A percentile compares a stretch with the other conserved stretches of the same genome.
Evolutionary conservation across 306 rosid species (phyloP).

Genomic region (Hippophae rhamnoides): DNA sequence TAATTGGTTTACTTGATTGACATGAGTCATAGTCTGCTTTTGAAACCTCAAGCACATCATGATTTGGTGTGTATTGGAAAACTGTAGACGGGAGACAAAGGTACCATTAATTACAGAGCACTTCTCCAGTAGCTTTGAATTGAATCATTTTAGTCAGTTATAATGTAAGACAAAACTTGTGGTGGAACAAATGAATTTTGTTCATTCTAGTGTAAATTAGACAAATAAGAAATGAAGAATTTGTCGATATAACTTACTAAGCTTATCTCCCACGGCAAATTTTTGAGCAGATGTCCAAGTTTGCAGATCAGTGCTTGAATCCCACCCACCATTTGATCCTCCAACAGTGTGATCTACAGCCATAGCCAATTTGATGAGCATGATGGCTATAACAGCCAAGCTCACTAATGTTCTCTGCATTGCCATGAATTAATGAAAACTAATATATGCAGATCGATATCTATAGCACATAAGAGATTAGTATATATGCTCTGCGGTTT

Average conservation of each 20-base stretch:
- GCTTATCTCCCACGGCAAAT: conserved; percentile 57
- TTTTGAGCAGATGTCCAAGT: conserved; percentile 51
- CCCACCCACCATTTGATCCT: conserved; percentile 67
- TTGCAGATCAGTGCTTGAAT: conserved; percentile 37
- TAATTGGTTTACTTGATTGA: conserved; percentile 36
- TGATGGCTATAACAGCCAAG: conserved; percentile 20
- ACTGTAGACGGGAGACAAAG: conserved; percentile 25
- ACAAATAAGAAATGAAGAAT: too few relatives aligned
- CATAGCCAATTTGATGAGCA: conserved; percentile 36
- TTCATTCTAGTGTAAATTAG: too few relatives aligned
- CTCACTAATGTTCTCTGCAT: conserved; percentile 28
- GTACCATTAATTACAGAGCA: too few relatives aligned
- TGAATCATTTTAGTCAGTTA: too few relatives aligned
- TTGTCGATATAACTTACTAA: conserved; percentile 34
- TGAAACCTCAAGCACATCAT: conserved; percentile 65
- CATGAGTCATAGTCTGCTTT: conserved; percentile 68
- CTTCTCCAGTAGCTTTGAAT: too few relatives aligned
- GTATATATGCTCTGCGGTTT: too few relatives aligned
- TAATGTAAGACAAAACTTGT: neutral
- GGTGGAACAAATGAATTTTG: neutral
- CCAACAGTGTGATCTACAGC: conserved; percentile 54
- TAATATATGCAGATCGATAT: too few relatives aligned
- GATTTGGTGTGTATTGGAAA: conserved; percentile 55
- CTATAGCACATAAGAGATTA: too few relatives aligned
- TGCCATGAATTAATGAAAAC: conserved; percentile 22